Evolutionary conservation across 306 rosid genomes (phyloP), one percentile per base, ranked within the genome.

Genomic region (Gynostemma pentaphyllum): DNA sequence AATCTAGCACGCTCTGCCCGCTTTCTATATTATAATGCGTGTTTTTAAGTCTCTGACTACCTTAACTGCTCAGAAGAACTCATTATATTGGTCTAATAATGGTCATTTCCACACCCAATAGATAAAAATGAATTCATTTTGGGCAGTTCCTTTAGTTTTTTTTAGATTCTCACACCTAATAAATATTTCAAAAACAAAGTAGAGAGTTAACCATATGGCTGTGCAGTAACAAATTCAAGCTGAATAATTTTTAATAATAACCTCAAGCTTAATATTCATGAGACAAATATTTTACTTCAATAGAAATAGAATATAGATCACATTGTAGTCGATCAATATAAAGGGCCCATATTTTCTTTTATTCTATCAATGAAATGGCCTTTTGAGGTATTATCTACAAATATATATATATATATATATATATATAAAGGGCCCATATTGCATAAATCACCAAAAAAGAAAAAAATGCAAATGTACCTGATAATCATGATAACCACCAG

Each of bases 401-500:
- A n/a, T n/a, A n/a, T n/a, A n/a, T n/a, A n/a, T n/a, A n/a, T n/a
- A n/a, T n/a, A n/a, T n/a, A n/a, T n/a, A n/a, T n/a, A n/a, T n/a
- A n/a, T n/a, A n/a, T n/a, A n/a, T n/a, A n/a, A n/a, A n/a, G n/a
- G 36, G n/a, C 37, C 48, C 50, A 40, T 14, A 4, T 24, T 61
- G 66, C 50, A 24, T 40, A 40, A 61, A 61, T 39, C 3, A 30
- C 36, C 5, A 28, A 54, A 27, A 40, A 54, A 54, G 61, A 54
- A 53, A 54, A n/a, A 4, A 6, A 60, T 22, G 40, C 27, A 62
- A 2, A 28, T 13, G 63, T 78, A 92, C 98, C 95, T 92, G 98
- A 71, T 88, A 88, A 82, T 92, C 98, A 69, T 88, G 76, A 60
- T 83, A 86, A 66, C 90, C 88, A 11, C 99, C 99, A 40, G 94